These are phyloP conservation scores for Emmonsiellopsis sp. DNA, from an alignment of 2,329 filamentous ascomycete genomes.

Conservation along the genomic window DNA sequence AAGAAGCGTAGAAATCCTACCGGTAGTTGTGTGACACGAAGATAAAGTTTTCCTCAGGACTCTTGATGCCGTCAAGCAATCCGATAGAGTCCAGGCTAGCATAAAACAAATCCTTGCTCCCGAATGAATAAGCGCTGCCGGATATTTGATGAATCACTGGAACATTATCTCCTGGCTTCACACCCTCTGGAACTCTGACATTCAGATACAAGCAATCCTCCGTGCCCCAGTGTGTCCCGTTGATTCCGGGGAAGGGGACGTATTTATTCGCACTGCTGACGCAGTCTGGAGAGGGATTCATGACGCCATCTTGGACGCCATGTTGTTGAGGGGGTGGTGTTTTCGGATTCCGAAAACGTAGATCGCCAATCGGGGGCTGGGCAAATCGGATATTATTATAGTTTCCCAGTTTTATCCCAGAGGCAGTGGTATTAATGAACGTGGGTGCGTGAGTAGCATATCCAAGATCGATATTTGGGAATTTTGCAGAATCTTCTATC, in stretches of 20 bases:
- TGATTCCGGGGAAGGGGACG: background rate
- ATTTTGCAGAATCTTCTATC: background rate
- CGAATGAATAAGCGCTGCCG: slow-evolving; percentile 3
- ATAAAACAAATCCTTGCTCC: slow-evolving; percentile 1
- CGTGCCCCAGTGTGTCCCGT: background rate
- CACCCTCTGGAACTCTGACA: slow-evolving; percentile 6
- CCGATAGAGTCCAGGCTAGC: slow-evolving; percentile 1
- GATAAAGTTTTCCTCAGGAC: background rate
- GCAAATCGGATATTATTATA: slow-evolving; percentile 15
- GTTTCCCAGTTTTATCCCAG: slow-evolving; percentile 5
- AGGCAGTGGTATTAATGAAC: slow-evolving; percentile 3
- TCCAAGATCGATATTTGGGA: slow-evolving; percentile 9
- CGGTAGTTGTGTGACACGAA: slow-evolving; percentile 6
- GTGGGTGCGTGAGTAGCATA: slow-evolving; percentile 9
- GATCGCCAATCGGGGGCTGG: slow-evolving; percentile 6
- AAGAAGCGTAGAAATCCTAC: background rate
- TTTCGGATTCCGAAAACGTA: slow-evolving; percentile 8
- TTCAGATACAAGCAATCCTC: slow-evolving; percentile 10
- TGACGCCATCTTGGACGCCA: slow-evolving; percentile 4
- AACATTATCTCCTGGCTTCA: background rate
- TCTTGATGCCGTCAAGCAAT: slow-evolving; percentile 3
- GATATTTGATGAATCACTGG: slow-evolving; percentile 8
- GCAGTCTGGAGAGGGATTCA: slow-evolving; percentile 4
- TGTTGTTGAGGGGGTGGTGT: slow-evolving; percentile 4
- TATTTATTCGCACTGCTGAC: slow-evolving; percentile 2